Evolutionary conservation across 106 monocot species (phyloP).

Genomic region (Platanthera zijinensis): DNA sequence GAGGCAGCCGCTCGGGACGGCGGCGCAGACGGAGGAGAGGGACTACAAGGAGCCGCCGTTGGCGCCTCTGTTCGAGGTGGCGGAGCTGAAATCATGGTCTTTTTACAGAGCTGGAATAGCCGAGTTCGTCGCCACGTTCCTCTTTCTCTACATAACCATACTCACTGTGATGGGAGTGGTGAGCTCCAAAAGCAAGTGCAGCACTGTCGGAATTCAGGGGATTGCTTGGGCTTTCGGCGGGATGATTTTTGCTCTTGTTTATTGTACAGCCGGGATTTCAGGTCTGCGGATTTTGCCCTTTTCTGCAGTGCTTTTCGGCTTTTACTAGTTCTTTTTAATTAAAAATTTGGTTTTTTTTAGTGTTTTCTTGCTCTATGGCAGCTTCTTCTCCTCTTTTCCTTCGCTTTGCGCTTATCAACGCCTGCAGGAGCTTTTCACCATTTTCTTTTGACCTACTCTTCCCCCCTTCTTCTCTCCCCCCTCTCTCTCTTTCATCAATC

Average conservation of each 20-base stretch:
- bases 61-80: constrained; percentile 57
- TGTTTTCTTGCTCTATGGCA: neutral
- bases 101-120: constrained; percentile 83
- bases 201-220: constrained; percentile 63
- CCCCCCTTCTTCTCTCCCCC: neutral
- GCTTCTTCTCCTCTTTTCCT: neutral
- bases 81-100: constrained; percentile 65
- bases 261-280: constrained; percentile 85
- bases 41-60: constrained; percentile 74
- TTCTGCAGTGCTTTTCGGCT: neutral
- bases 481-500: neutral
- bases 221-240: constrained; percentile 89
- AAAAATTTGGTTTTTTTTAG: neutral
- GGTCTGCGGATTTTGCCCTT: constrained; percentile 9
- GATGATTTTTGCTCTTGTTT: constrained; percentile 84
- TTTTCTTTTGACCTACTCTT: neutral
- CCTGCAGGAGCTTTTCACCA: neutral
- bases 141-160: constrained; percentile 79
- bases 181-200: constrained; percentile 41
- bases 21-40: constrained; percentile 51
- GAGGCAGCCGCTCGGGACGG: constrained; percentile 72
- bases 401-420: neutral
- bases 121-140: constrained; percentile 79
- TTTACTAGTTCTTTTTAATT: neutral
- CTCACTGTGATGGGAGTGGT: constrained; percentile 70